phyloP scores from a whole-genome alignment of 768 basidiomycete genomes.

The Coprinopsis cinerea region DNA sequence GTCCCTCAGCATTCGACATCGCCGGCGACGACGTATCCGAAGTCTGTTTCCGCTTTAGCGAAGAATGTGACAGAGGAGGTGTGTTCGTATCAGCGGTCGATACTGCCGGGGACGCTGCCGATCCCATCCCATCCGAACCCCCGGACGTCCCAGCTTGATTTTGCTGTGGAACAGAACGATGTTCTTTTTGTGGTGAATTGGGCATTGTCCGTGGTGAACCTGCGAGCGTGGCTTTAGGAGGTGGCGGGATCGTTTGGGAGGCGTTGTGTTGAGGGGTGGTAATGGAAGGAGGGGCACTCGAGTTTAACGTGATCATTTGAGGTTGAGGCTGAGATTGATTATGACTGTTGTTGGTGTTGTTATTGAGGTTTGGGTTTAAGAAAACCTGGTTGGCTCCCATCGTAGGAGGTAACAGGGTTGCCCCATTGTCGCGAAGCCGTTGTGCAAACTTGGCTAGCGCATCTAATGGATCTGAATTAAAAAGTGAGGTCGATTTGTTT shows the following conservation, averaged over 20 bases:
- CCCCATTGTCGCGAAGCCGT: conserved; percentile 32
- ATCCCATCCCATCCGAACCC: conserved; percentile 23
- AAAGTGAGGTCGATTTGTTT: background rate
- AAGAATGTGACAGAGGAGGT: conserved; percentile 40
- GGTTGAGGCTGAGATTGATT: background rate
- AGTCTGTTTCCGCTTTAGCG: conserved; percentile 52
- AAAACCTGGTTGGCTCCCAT: too few species aligned
- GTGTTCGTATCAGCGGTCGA: conserved; percentile 31
- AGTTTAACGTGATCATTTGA: background rate
- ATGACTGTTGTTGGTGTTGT: conserved; percentile 6
- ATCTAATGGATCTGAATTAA: conserved; percentile 23
- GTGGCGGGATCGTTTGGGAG: conserved; percentile 20
- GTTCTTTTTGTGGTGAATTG: conserved; percentile 58
- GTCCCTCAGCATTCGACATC: conserved; percentile 38
- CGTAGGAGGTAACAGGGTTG: background rate
- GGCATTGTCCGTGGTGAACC: conserved; percentile 47
- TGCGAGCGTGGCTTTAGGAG: conserved; percentile 19
- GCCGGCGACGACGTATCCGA: conserved; percentile 42
- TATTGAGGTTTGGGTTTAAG: too few species aligned
- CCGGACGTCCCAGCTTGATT: background rate
- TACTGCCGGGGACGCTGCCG: conserved; percentile 28
- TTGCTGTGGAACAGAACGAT: conserved; percentile 47
- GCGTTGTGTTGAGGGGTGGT: conserved; percentile 33
- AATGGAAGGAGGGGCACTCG: conserved; percentile 23
- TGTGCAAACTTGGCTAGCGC: conserved; percentile 35